Base-by-base conservation (phyloP, 805 yeast genomes). In the Zygotorulaspora florentina region DNA sequence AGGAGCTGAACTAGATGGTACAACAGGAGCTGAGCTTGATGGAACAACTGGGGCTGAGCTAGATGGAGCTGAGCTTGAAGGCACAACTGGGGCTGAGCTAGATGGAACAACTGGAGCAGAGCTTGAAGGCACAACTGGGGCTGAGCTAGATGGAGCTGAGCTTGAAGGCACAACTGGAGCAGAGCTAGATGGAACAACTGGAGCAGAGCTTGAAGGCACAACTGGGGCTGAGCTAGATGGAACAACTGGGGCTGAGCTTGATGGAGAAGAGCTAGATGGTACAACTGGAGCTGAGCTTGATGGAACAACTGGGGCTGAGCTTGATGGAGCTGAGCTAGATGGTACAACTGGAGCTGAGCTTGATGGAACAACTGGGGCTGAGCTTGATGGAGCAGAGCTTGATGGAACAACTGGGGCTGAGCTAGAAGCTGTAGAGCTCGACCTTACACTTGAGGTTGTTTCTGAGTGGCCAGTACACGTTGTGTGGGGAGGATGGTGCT, bases 251-350 rank as follows among this genome's bases (percentile, higher is more conserved):
- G 39, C 45, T 36, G 49, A 37, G 25, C 36, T 35, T 15, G 45
- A 45, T 23, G 34, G 5, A 17, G 35, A 10, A 18, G 40, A 25
- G 3, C 17, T 13, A 20, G 29, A 23, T 34, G 48, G 44, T 13
- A 35, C n/a, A 20, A 34, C 35, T 34, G 48, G 44, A 15, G 40
- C 40, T 1, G 44, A 39, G 26, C 40, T 34, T 16, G 40, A 34
- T 12, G 41, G 26, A 25, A 40, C 36, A 27, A 20, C 25, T 20
- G 25, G n/a, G n/a, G n/a, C n/a, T n/a, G 45, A 42, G 46, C 46
- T 43, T 2, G 35, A 31, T 12, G 23, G 18, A 20, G 27, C 37
- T 2, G 13, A 36, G 15, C 13, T 18, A 18, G 29, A n/a, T 36
- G 39, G 31, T 5, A 20, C 34, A 13, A 17, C 20, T 40, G 43